Percentiles rank a stretch among this genome's conserved stretches.
These are phyloP conservation scores for Filosporella fistucella DNA, from an alignment of 495 filamentous ascomycete species.

Conservation along the genomic window DNA sequence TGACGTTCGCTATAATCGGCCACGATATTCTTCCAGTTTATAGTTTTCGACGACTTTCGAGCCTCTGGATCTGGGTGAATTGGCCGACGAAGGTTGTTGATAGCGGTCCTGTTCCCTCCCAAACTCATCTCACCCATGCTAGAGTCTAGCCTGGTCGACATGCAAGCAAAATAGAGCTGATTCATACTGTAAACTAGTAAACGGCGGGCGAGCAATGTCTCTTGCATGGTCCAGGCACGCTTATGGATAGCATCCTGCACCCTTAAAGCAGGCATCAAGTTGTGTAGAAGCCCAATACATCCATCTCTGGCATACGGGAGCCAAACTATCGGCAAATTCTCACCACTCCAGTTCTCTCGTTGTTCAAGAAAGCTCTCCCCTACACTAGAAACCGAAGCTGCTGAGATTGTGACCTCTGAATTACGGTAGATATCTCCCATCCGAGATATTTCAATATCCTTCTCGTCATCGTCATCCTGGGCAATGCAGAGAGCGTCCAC, in stretches of 20 bases:
- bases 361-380: not conserved
- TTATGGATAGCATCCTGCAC: conserved; percentile 3
- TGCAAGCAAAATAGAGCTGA: not conserved
- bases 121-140: not conserved
- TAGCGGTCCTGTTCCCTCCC: not conserved
- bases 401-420: conserved; percentile 11
- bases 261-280: not conserved
- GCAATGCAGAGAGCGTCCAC: conserved; percentile 23
- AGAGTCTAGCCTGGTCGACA: not conserved
- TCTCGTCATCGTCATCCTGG: conserved; percentile 19
- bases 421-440: conserved; percentile 19
- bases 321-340: too few relatives aligned
- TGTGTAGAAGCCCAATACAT: not conserved
- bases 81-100: too few relatives aligned
- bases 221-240: conserved; percentile 16
- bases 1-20: conserved; percentile 21
- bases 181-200: not conserved
- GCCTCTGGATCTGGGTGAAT: not conserved
- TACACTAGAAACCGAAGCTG: not conserved
- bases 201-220: conserved; percentile 3
- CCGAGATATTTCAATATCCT: conserved; percentile 9
- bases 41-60: not conserved
- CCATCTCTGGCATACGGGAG: not conserved
- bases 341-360: not conserved
- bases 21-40: conserved; percentile 22